A percentile compares a stretch with the other conserved stretches of the same genome.
phyloP scores from a whole-genome alignment of 352 stramenopile genomes.

The Globisporangium acanthophoron region DNA sequence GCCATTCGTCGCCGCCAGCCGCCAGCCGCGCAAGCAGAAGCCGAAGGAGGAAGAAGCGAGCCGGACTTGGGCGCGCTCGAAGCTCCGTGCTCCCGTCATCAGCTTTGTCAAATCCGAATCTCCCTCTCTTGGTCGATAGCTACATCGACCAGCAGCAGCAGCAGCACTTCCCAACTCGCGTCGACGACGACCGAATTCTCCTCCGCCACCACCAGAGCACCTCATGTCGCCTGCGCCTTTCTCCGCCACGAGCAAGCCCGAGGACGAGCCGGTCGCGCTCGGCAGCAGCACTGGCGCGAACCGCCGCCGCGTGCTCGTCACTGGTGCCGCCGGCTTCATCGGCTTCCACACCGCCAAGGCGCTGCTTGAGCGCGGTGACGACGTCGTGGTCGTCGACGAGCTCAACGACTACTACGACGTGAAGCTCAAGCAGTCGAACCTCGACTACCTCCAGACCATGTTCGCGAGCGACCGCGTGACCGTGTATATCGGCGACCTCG shows the following conservation, averaged over 20 bases:
- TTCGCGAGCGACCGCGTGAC: slow-evolving; percentile 52
- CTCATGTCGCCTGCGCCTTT: slow-evolving; percentile 24
- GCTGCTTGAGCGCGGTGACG: slow-evolving; percentile 82
- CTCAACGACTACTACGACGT: slow-evolving; percentile 99
- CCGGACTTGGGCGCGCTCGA: too few relatives aligned
- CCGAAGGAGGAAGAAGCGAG: too few relatives aligned
- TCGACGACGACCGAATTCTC: too few relatives aligned
- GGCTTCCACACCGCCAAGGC: slow-evolving; percentile 92
- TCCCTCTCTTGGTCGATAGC: too few relatives aligned
- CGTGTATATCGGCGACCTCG: slow-evolving; percentile 92
- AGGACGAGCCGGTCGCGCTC: slow-evolving; percentile 7
- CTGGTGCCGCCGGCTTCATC: slow-evolving; percentile 96
- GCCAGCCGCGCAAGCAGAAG: too few relatives aligned
- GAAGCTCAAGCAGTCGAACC: slow-evolving; percentile 94
- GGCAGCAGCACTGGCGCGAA: not conserved
- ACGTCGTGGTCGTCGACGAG: slow-evolving; percentile 97
- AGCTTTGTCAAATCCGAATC: too few relatives aligned
- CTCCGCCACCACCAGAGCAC: not conserved
- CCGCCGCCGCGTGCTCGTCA: slow-evolving; percentile 64
- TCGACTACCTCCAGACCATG: slow-evolving; percentile 70
- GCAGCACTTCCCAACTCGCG: too few relatives aligned
- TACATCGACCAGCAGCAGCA: too few relatives aligned
- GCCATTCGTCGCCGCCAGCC: too few relatives aligned
- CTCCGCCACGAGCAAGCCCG: slow-evolving; percentile 12
- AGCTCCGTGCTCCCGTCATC: too few relatives aligned